phyloP scores from a whole-genome alignment of 768 basidiomycete species.

The Suillus bovinus region DNA sequence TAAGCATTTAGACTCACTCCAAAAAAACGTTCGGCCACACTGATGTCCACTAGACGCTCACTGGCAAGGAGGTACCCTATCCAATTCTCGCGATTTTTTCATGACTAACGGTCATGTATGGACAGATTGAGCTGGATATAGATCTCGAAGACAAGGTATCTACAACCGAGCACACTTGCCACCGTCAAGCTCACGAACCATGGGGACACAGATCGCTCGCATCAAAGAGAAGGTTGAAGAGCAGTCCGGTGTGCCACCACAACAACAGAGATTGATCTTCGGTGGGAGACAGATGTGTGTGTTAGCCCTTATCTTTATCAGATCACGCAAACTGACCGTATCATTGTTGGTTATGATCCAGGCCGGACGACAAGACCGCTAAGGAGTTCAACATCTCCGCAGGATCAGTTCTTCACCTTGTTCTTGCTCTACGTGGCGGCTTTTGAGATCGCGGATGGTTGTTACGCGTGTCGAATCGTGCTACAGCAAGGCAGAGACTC shows the following conservation, averaged over 20 bases:
- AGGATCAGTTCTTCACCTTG: constrained; percentile 89
- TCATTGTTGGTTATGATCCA: constrained; percentile 29
- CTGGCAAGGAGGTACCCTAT: constrained; percentile 86
- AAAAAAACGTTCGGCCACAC: constrained; percentile 2
- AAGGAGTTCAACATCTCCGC: constrained; percentile 80
- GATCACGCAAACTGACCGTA: neutral
- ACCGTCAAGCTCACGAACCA: constrained; percentile 5
- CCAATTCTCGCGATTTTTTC: constrained; percentile 6
- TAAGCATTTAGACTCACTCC: constrained; percentile 26
- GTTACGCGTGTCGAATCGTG: neutral
- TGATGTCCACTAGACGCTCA: constrained; percentile 67
- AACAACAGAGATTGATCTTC: constrained; percentile 92
- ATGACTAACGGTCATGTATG: constrained; percentile 12
- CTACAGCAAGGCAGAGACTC: constrained; percentile 9
- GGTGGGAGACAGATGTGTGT: constrained; percentile 90
- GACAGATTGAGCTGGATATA: constrained; percentile 92
- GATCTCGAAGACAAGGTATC: constrained; percentile 84
- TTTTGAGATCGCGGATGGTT: constrained; percentile 34
- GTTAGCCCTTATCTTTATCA: neutral
- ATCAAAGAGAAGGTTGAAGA: constrained; percentile 99
- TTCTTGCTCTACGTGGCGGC: constrained; percentile 93
- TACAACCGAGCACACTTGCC: neutral
- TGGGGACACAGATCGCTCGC: constrained; percentile 65
- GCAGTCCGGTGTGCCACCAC: constrained; percentile 96
- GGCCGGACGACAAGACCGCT: constrained; percentile 90